phyloP scores from a whole-genome alignment of 768 basidiomycete species.

The Baorangia bicolor region DNA sequence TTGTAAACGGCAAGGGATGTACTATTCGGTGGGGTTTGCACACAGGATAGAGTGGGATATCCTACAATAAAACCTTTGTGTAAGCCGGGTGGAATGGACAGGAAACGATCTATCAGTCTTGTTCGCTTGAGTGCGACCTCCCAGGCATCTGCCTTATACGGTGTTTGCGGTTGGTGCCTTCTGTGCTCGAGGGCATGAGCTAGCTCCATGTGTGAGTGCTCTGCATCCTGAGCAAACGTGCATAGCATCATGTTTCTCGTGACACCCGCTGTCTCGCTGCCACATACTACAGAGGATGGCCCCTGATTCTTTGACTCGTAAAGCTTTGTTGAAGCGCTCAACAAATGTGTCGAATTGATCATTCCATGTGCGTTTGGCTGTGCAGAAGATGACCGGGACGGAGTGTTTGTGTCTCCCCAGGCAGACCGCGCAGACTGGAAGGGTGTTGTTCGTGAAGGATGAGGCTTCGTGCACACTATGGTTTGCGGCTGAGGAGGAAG shows the following conservation, averaged over 20 bases:
- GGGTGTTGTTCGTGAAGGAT: no score
- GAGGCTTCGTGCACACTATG: no score
- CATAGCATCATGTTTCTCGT: neutral
- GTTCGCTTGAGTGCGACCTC: accelerated
- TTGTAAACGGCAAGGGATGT: neutral
- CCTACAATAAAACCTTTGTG: neutral
- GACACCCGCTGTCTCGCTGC: neutral
- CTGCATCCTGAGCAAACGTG: neutral
- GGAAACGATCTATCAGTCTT: neutral
- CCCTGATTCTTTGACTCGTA: neutral
- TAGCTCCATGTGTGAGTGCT: neutral
- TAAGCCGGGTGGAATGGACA: neutral
- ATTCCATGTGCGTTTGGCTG: neutral
- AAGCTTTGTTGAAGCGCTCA: neutral
- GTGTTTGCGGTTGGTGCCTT: neutral
- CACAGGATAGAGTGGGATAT: neutral
- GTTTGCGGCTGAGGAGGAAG: no score
- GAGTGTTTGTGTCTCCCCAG: neutral
- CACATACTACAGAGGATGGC: neutral
- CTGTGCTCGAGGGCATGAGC: neutral
- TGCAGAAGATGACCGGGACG: neutral
- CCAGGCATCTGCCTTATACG: neutral
- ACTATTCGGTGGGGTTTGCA: neutral
- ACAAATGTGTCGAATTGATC: neutral
- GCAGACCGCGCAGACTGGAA: neutral